Evolutionary conservation across 352 stramenopile species (phyloP).

Genomic region (Pythium brachiatum): DNA sequence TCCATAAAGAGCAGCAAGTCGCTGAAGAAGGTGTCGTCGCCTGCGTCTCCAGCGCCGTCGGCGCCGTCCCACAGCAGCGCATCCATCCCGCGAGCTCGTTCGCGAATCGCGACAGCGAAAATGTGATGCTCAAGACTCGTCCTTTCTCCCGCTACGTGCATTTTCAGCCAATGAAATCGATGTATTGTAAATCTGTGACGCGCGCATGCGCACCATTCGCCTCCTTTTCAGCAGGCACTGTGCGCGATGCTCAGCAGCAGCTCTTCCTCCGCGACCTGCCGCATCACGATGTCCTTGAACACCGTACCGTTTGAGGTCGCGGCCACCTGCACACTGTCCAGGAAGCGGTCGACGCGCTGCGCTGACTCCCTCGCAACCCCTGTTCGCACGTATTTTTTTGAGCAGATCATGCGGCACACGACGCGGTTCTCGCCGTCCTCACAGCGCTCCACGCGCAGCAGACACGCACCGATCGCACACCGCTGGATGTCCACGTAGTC

Average conservation of each 20-base stretch:
- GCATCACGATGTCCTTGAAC: slow-evolving; percentile 7
- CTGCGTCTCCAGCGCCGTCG: slow-evolving; percentile 5
- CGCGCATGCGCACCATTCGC: no score
- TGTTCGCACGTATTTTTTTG: not conserved
- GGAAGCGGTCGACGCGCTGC: not conserved
- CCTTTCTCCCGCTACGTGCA: not conserved
- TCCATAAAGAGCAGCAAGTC: slow-evolving; percentile 9
- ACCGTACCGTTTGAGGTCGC: not conserved
- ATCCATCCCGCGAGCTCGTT: not conserved
- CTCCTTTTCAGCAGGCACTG: slow-evolving; percentile 6
- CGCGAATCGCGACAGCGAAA: no score
- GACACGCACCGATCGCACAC: slow-evolving; percentile 5
- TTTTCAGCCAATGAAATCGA: not conserved
- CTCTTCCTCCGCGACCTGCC: not conserved
- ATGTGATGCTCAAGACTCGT: not conserved
- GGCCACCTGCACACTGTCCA: not conserved
- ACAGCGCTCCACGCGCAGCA: not conserved
- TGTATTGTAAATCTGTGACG: not conserved
- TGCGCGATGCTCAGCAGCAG: slow-evolving; percentile 11
- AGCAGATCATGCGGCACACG: slow-evolving; percentile 6
- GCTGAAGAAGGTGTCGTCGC: slow-evolving; percentile 8
- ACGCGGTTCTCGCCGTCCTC: not conserved
- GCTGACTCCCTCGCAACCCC: not conserved
- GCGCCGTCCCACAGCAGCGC: not conserved
- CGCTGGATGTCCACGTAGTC: not conserved